Base-by-base conservation (phyloP, 768 basidiomycete species). In the Collybia sordida region DNA sequence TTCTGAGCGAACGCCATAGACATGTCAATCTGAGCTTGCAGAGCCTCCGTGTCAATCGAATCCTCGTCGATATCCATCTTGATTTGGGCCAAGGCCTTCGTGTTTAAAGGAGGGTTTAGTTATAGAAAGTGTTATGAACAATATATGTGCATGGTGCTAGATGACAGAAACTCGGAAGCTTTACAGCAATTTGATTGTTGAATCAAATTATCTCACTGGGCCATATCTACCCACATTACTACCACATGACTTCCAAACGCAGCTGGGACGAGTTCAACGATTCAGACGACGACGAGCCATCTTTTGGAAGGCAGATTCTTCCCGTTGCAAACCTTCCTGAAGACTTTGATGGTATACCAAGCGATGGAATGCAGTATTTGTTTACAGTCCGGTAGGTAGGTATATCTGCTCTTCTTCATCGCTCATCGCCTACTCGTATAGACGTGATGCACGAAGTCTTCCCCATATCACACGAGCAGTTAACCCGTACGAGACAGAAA, bases 21-120 rank as follows among this genome's bases (percentile, higher is more conserved):
- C 59, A 88, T 70, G 65, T 92, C 86, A 45, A 91, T 83, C 68
- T 87, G 87, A n/a, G 89, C 88, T 64, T 91, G 90, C 35, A 92
- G 72, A 27, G 79, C 71, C 59, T 88, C 86, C 42, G 73, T 56
- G 61, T 90, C 85, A 39, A 89, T 73, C 35, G 78, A 76, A 50
- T 85, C 80, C 55, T 83, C 78, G 50, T 78, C 68, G 28, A 64
- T 43, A 38, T 64, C 58, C 63, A 66, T 65, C 2, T 11, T 27
- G 21, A 28, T 55, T 9, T 42, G 25, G 28, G 24, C 39, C 1
- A 28, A 31, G 27, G 15, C 34, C 45, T 7, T 24, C 24, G 44
- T 27, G 24, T 40, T 42, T 25, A 44, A 14, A 22, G 3, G 19
- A 45, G 43, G 14, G 43, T 27, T 31, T 14, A 14, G 43, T 24